Base-by-base conservation (phyloP, 345 rosid species). In the Hibiscus mutabilis region DNA sequence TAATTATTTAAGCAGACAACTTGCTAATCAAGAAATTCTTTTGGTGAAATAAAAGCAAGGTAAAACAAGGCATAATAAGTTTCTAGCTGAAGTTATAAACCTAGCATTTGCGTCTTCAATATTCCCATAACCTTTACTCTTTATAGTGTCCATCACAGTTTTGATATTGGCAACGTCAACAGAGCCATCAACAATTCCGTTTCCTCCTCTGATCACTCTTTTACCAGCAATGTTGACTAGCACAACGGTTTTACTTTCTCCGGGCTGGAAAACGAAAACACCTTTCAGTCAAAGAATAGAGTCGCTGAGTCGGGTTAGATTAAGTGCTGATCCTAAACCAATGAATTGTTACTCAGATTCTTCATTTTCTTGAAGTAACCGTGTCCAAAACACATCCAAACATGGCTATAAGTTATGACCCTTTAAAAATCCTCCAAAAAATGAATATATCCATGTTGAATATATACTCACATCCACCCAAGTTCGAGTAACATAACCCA, bases 211-310 rank as follows among this genome's bases (percentile, higher is more conserved):
- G 73, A 90, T 89, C 78, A 90, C 82, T 82, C 79, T 85, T 24
- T 74, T 62, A 64, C 97, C 97, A 69, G 89, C 97, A 77, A 92
- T 89, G 75, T 88, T 87, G 72, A 95, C 92, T 71, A 95, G 99
- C 67, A 82, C 42, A 57, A 90, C 87, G 25, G 84, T 86, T 85
- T 89, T 95, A 46, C 80, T 51, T 76, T 91, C 99, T 78, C 99
- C 99, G 22, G 99, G 99, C 99, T 95, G 85, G 24, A 64, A 83
- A 85, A 44, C 8, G 11, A 42, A 66, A 58, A 42, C 25, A 42
- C 9, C 9, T 70, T 42, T 70, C 56, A 57, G 73, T 59, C 53
- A 59, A 59, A 71, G 37, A 35, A 37, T 18, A 25, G 29, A 46
- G n/a, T 70, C 1, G 37, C 37, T 5, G 37, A 33, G 8, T 33